Evolutionary conservation across 2,329 filamentous ascomycete genomes (phyloP).

Genomic region (Cladophialophora carrionii): DNA sequence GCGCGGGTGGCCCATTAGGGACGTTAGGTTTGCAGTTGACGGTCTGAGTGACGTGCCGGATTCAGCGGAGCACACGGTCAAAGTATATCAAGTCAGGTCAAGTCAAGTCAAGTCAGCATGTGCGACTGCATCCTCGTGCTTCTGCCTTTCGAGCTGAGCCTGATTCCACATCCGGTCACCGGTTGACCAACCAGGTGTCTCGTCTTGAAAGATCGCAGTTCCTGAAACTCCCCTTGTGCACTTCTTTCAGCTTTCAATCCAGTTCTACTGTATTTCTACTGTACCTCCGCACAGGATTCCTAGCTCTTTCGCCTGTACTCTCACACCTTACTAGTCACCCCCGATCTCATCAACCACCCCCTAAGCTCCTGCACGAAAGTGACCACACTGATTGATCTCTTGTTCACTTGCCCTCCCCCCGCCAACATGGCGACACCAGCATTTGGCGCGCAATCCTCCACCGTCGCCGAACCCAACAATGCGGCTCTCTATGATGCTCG

Average conservation of each 20-base stretch:
- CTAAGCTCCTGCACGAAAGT: not conserved
- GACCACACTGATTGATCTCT: not conserved
- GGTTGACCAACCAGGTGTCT: constrained; percentile 3
- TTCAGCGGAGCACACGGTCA: too few relatives aligned
- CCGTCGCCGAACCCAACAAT: constrained; percentile 47
- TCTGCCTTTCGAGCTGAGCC: not conserved
- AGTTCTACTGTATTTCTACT: not conserved
- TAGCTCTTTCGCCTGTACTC: not conserved
- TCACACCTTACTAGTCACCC: not conserved
- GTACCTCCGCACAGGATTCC: not conserved
- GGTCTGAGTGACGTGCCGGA: not conserved
- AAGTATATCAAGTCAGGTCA: too few relatives aligned
- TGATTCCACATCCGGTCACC: constrained; percentile 10
- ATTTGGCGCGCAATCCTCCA: constrained; percentile 46
- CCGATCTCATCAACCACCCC: not conserved
- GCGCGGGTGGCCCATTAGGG: not conserved
- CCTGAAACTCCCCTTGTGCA: constrained; percentile 14
- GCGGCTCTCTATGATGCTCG: constrained; percentile 52
- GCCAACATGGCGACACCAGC: constrained; percentile 48
- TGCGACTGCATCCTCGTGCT: not conserved
- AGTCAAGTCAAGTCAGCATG: not conserved
- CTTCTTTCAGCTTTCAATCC: constrained; percentile 11
- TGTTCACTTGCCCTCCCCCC: constrained; percentile 20
- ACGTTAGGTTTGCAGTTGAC: not conserved
- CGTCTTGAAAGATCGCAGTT: not conserved